These are phyloP conservation scores for Teratosphaeria gauchensis DNA, from an alignment of 2,329 filamentous ascomycete genomes.

Conservation along the genomic window DNA sequence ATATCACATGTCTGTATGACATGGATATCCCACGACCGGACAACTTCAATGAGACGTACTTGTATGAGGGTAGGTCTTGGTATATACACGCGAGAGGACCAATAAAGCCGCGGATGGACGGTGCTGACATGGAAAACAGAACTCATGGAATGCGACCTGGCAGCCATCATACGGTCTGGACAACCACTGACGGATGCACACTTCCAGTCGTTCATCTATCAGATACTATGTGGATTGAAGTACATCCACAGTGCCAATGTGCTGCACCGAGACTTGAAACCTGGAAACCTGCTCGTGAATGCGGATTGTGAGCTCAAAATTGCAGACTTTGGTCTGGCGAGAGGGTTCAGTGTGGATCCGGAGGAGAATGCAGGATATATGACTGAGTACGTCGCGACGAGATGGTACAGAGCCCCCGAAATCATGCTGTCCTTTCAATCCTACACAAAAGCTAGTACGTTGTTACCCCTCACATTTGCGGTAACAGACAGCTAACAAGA, in stretches of 20 bases:
- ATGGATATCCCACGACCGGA: slow-evolving; percentile 98
- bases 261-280: slow-evolving; percentile 91
- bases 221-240: slow-evolving; percentile 96
- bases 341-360: slow-evolving; percentile 93
- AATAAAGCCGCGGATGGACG: background rate
- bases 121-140: slow-evolving; percentile 44
- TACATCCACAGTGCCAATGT: slow-evolving; percentile 99
- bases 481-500: background rate
- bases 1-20: slow-evolving; percentile 94
- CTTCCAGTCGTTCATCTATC: slow-evolving; percentile 99
- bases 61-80: slow-evolving; percentile 76
- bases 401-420: slow-evolving; percentile 97
- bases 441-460: slow-evolving; percentile 98
- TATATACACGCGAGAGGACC: no score
- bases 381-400: slow-evolving; percentile 97
- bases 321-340: slow-evolving; percentile 91
- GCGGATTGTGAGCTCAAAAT: slow-evolving; percentile 99
- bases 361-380: slow-evolving; percentile 99
- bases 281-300: slow-evolving; percentile 93
- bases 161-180: slow-evolving; percentile 93
- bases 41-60: slow-evolving; percentile 97
- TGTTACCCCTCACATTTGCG: no score
- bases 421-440: slow-evolving; percentile 99
- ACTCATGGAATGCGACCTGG: slow-evolving; percentile 97
- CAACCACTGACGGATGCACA: slow-evolving; percentile 96